phyloP scores from a whole-genome alignment of 805 yeast genomes.

The Candida ovalis region DNA sequence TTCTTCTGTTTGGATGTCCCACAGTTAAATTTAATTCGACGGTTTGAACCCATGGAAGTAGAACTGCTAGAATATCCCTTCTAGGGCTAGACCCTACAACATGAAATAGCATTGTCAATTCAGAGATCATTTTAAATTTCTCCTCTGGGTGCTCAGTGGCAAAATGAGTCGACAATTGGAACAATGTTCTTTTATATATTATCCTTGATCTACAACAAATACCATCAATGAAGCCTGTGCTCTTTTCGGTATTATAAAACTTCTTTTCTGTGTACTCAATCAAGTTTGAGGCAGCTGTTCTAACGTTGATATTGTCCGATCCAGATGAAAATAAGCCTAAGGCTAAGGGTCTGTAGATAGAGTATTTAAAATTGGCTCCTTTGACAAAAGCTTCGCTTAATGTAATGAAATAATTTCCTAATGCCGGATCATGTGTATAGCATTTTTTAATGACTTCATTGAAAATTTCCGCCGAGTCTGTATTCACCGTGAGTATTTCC shows the following conservation, averaged over 20 bases:
- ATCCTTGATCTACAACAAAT: constrained; percentile 73
- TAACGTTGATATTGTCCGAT: constrained; percentile 60
- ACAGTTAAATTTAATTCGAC: constrained; percentile 51
- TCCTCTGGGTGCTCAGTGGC: constrained; percentile 60
- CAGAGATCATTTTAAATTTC: constrained; percentile 61
- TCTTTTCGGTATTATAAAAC: constrained; percentile 48
- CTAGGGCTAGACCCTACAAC: constrained; percentile 56
- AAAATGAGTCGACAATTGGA: constrained; percentile 70
- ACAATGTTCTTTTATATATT: constrained; percentile 82
- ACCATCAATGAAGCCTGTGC: constrained; percentile 62
- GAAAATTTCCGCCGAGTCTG: constrained; percentile 47
- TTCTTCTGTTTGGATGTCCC: constrained; percentile 34
- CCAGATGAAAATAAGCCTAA: constrained; percentile 78
- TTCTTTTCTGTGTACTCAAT: constrained; percentile 62
- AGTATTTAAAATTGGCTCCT: constrained; percentile 43
- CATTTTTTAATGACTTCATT: constrained; percentile 69
- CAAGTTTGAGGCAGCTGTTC: constrained; percentile 71
- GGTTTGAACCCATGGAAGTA: constrained; percentile 91
- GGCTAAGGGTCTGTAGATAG: constrained; percentile 66
- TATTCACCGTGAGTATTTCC: constrained; percentile 61
- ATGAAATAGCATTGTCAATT: constrained; percentile 66
- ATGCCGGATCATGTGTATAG: constrained; percentile 52
- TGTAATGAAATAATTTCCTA: constrained; percentile 67
- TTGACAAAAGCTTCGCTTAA: constrained; percentile 61
- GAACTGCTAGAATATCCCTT: constrained; percentile 73